phyloP scores from a whole-genome alignment of 306 rosid species.

The Vigna nakashimae region DNA sequence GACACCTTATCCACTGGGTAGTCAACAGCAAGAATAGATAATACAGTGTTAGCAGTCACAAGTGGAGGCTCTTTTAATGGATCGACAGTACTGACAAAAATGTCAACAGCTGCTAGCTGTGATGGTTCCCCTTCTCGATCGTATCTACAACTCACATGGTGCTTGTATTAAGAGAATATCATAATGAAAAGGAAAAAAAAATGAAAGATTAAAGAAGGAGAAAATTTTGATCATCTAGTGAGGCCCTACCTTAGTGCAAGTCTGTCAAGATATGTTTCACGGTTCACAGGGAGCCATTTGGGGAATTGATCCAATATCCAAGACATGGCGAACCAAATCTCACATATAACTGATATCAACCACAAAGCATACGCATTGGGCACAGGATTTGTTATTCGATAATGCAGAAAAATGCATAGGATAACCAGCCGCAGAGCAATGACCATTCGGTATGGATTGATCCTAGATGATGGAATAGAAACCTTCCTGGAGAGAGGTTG shows the following conservation, averaged over 20 bases:
- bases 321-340: conserved; percentile 93
- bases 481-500: conserved; percentile 95
- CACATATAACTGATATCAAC: conserved; percentile 89
- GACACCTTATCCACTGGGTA: conserved; percentile 94
- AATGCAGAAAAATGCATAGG: conserved; percentile 80
- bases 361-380: conserved; percentile 83
- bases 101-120: conserved; percentile 87
- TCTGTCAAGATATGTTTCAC: conserved; percentile 92
- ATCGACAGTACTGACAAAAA: conserved; percentile 95
- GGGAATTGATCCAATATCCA: conserved; percentile 96
- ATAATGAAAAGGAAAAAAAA: conserved; percentile 17
- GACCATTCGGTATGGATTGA: conserved; percentile 90
- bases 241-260: conserved; percentile 73
- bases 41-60: conserved; percentile 90
- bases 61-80: conserved; percentile 95
- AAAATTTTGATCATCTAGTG: background rate
- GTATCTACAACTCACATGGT: conserved; percentile 61
- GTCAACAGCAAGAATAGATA: conserved; percentile 88
- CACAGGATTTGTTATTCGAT: conserved; percentile 88
- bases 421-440: conserved; percentile 82
- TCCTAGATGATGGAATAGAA: conserved; percentile 87
- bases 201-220: conserved; percentile 25
- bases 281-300: conserved; percentile 90
- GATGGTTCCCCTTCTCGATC: conserved; percentile 93
- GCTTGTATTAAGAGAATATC: conserved; percentile 20